phyloP scores from a whole-genome alignment of 306 rosid species.

The Carpinus viminea region DNA sequence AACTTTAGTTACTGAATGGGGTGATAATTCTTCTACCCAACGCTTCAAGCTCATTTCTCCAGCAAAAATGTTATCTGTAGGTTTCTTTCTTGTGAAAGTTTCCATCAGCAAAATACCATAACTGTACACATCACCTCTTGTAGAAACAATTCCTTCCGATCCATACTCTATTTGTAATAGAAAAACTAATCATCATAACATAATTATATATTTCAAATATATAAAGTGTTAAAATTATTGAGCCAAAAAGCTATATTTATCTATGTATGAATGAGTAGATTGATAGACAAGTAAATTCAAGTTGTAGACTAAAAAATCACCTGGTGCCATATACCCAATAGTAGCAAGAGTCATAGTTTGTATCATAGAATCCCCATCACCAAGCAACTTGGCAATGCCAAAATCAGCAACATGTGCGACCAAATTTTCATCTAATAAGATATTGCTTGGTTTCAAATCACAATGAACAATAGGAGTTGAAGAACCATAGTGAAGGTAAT shows the following conservation, averaged over 20 bases:
- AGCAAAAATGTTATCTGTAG: background rate
- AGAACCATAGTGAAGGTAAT: too few relatives aligned
- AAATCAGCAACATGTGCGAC: too few relatives aligned
- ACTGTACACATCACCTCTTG: background rate
- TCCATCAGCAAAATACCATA: slow-evolving; percentile 1
- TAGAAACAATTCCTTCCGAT: background rate
- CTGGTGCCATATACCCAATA: too few relatives aligned
- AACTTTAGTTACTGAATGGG: background rate
- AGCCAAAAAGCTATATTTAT: slow-evolving; percentile 11
- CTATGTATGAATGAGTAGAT: background rate
- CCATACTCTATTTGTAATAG: background rate
- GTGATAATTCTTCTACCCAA: background rate
- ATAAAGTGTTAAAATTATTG: background rate
- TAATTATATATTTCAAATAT: background rate
- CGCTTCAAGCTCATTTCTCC: slow-evolving; percentile 3
- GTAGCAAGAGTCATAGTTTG: too few relatives aligned
- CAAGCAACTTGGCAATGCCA: too few relatives aligned
- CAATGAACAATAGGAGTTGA: too few relatives aligned
- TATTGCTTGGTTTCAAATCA: too few relatives aligned
- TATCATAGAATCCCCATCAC: too few relatives aligned
- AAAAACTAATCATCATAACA: too few relatives aligned
- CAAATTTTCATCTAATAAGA: too few relatives aligned
- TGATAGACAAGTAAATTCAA: too few relatives aligned
- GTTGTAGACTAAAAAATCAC: too few relatives aligned
- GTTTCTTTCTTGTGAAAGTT: slow-evolving; percentile 10